Evolutionary conservation across 495 filamentous ascomycete genomes (phyloP).

Genomic region (Pseudevernia furfuracea): DNA sequence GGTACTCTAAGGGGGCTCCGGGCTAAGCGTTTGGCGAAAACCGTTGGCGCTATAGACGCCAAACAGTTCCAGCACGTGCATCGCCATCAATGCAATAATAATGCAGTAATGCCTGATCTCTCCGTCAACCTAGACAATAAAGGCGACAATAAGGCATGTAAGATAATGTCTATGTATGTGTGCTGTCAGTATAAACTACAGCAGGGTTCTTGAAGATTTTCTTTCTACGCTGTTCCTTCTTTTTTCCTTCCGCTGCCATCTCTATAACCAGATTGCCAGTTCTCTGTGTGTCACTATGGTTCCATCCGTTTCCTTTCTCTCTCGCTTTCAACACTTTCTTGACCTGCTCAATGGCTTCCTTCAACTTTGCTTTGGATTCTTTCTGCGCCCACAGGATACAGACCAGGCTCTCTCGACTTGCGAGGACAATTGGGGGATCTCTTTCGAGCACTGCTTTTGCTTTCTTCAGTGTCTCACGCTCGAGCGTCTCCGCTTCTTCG

Average conservation of each 20-base stretch:
- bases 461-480: background rate
- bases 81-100: no score
- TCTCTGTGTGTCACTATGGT: background rate
- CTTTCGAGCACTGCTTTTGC: background rate
- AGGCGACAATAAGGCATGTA: no score
- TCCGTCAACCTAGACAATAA: no score
- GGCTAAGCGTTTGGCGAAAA: no score
- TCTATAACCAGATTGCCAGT: background rate
- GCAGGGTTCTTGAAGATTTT: background rate
- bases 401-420: background rate
- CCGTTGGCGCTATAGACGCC: no score
- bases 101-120: no score
- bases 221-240: background rate
- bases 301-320: background rate
- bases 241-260: background rate
- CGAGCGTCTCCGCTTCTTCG: background rate
- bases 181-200: no score
- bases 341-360: background rate
- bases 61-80: no score
- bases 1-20: no score
- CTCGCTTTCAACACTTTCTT: background rate
- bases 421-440: background rate
- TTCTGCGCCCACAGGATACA: background rate
- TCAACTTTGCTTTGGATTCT: background rate
- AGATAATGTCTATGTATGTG: no score